Evolutionary conservation across 192 early-diverging fungal genomes (phyloP), one percentile per base, ranked within the genome.

Genomic region (Jimgerdemannia lactiflua): DNA sequence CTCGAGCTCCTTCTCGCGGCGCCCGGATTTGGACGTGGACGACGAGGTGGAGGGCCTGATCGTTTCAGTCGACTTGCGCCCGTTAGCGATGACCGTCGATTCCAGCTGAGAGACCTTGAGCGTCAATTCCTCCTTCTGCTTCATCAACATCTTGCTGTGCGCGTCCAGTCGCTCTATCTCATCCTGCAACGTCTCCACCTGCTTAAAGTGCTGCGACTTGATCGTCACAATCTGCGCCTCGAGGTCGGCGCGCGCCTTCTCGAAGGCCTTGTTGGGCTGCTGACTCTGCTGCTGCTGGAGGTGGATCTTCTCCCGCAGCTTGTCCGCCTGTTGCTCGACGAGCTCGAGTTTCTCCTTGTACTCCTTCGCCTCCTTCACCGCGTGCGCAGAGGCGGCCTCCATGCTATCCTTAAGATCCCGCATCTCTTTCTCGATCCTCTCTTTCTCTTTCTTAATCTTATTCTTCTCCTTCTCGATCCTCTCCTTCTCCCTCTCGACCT

Each of bases 111-210:
- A 54, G 4, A 74, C 63, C n/a, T 65, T 69, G n/a, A 73, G 65
- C 43, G 70, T 75, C 3, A 65, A 63, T 17, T 74, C 44, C 17
- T 81, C 75, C 17, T 82, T 78, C 68, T 82, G 81, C 72, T 79
- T 78, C 17, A 68, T 9, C 17, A 82, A 39, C 75, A 79, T 74
- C 3, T 79, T 82, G 20, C 81, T 78, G 69, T 88, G 83, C 41
- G 75, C 73, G 71, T 84, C 71, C 19, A 88, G 75, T 65, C 80
- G 80, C 43, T 87, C 84, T 39, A 85, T 84, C 71, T 89, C 85
- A 3, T 77, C 72, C 64, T 81, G 77, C 4, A 85, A 73, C 14
- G 77, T 73, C 39, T 76, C 54, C 0, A 82, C 29, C 3, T 77
- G 65, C 20, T 75, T 66, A n/a, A 42, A 42, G 8, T 78, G 65